Evolutionary conservation across 306 rosid genomes (phyloP).

Genomic region (Glycine latifolia): DNA sequence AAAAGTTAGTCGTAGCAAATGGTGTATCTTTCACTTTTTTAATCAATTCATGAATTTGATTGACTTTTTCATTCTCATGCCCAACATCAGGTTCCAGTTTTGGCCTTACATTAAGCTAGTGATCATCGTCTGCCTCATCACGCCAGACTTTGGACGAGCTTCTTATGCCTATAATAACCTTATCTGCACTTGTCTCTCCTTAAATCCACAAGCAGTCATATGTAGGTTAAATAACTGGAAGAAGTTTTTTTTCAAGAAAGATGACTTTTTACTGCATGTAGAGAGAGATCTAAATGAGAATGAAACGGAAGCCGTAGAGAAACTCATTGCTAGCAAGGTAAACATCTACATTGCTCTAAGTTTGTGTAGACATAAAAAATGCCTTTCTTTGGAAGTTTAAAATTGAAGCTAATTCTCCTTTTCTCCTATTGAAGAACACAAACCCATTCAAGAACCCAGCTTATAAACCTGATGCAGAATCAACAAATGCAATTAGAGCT

Average conservation of each 20-base stretch:
- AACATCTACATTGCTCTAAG: background rate
- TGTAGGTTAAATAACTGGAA: constrained; percentile 42
- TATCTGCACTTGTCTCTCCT: constrained; percentile 37
- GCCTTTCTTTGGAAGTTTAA: background rate
- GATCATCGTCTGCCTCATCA: constrained; percentile 53
- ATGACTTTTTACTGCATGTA: constrained; percentile 50
- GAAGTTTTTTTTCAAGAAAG: constrained; percentile 43
- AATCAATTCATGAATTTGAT: background rate
- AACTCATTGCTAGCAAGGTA: constrained; percentile 63
- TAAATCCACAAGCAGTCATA: constrained; percentile 27
- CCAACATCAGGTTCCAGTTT: constrained; percentile 53
- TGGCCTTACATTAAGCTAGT: constrained; percentile 65
- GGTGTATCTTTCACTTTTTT: background rate
- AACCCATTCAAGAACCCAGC: constrained; percentile 27
- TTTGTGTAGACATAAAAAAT: background rate
- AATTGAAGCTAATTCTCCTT: background rate
- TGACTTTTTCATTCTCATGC: constrained; percentile 21
- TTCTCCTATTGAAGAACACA: constrained; percentile 38
- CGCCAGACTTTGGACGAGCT: constrained; percentile 66
- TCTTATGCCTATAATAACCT: constrained; percentile 51
- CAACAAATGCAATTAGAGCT: constrained; percentile 31
- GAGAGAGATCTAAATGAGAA: constrained; percentile 56
- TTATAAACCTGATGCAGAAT: constrained; percentile 33
- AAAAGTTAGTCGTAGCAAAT: background rate
- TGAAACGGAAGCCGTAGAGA: constrained; percentile 61